phyloP scores from a whole-genome alignment of 768 basidiomycete species.

The Rubroboletus satanas region DNA sequence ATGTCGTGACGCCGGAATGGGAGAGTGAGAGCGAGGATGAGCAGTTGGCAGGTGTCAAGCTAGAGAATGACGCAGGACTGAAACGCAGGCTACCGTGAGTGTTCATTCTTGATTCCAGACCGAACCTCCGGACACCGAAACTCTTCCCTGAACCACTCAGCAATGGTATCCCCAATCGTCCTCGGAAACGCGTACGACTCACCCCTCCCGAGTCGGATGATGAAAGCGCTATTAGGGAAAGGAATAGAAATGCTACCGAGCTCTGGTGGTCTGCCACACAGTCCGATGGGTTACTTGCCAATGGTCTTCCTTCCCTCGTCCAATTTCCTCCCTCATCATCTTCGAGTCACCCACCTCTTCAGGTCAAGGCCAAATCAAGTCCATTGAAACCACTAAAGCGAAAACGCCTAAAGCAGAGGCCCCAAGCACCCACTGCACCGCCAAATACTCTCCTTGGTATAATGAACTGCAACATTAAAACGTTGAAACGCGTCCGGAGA shows the following conservation, averaged over 20 bases:
- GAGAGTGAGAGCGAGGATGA: slow-evolving; percentile 40
- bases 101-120: not conserved
- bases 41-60: slow-evolving; percentile 15
- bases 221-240: slow-evolving; percentile 25
- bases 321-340: slow-evolving; percentile 25
- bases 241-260: slow-evolving; percentile 43
- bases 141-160: slow-evolving; percentile 6
- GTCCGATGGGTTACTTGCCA: slow-evolving; percentile 56
- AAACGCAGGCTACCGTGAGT: slow-evolving; percentile 52
- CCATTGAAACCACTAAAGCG: slow-evolving; percentile 12
- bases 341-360: slow-evolving; percentile 2
- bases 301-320: slow-evolving; percentile 58
- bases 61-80: slow-evolving; percentile 42
- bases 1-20: slow-evolving; percentile 21
- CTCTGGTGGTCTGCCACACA: slow-evolving; percentile 77
- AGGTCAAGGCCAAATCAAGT: slow-evolving; percentile 12
- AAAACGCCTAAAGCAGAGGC: slow-evolving; percentile 25
- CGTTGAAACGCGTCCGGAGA: slow-evolving; percentile 66
- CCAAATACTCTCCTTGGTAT: slow-evolving; percentile 53
- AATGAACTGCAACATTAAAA: slow-evolving; percentile 76
- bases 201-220: slow-evolving; percentile 38
- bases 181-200: slow-evolving; percentile 61
- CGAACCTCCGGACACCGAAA: not conserved
- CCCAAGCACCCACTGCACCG: slow-evolving; percentile 16
- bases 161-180: slow-evolving; percentile 36